These are phyloP conservation scores for Allodekkera sacchari DNA, from an alignment of 805 yeast species.

Conservation along the genomic window DNA sequence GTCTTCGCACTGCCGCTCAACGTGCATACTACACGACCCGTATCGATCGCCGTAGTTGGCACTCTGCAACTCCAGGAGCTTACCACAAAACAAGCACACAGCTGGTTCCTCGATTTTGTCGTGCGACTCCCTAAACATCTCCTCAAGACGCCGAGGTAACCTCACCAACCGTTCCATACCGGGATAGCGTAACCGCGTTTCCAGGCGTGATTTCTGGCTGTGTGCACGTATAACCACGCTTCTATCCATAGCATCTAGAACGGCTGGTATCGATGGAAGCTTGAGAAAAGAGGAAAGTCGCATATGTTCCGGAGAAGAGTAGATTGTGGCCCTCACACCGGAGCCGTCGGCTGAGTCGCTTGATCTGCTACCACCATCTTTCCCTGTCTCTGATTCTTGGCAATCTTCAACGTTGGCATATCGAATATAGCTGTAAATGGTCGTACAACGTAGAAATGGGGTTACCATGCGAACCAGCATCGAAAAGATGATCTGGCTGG, in stretches of 20 bases:
- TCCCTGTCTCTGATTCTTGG: too few relatives aligned
- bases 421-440: slow-evolving; percentile 45
- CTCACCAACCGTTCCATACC: slow-evolving; percentile 51
- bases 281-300: slow-evolving; percentile 42
- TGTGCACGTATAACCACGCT: slow-evolving; percentile 8
- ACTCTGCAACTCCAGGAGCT: slow-evolving; percentile 58
- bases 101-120: slow-evolving; percentile 65
- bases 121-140: slow-evolving; percentile 54
- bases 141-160: slow-evolving; percentile 61
- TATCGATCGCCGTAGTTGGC: slow-evolving; percentile 40
- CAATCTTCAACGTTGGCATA: slow-evolving; percentile 30
- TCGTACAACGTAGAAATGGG: slow-evolving; percentile 57
- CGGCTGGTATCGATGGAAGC: slow-evolving; percentile 30
- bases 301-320: slow-evolving; percentile 55
- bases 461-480: slow-evolving; percentile 49
- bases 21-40: slow-evolving; percentile 81
- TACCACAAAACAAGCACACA: slow-evolving; percentile 77
- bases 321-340: too few relatives aligned
- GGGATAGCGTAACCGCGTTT: slow-evolving; percentile 46
- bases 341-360: too few relatives aligned
- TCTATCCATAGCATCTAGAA: slow-evolving; percentile 11
- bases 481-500: slow-evolving; percentile 33
- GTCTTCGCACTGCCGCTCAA: slow-evolving; percentile 50
- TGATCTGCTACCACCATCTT: too few relatives aligned
- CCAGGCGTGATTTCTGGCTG: slow-evolving; percentile 7